Conservation (phyloP, 495 filamentous ascomycete species). For the Polyplosphaeria fusca region DNA sequence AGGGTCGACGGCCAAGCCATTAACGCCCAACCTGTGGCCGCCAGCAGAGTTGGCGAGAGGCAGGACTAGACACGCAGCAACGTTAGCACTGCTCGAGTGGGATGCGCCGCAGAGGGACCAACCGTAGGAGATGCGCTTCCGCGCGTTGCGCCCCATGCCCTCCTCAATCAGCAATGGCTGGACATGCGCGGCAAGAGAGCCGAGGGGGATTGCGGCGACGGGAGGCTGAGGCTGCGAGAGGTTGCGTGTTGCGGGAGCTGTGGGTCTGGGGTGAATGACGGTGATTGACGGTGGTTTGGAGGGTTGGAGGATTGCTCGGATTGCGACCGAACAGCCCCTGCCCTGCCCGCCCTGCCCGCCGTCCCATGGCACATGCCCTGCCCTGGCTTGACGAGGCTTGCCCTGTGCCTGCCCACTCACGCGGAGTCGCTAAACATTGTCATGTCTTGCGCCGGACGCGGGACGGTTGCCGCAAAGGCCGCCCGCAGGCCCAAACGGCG, state of each 20-base stretch:
- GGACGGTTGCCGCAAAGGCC: not conserved
- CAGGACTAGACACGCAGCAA: conserved; percentile 60
- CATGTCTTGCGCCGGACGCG: not conserved
- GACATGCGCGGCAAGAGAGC: conserved; percentile 22
- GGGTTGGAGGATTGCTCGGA: not conserved
- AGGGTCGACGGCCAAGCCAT: conserved; percentile 83
- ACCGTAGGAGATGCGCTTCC: conserved; percentile 42
- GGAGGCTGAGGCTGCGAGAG: not conserved
- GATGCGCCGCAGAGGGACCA: conserved; percentile 4
- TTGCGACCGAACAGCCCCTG: not conserved
- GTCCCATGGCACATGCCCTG: not conserved
- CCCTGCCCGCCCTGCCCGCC: not conserved
- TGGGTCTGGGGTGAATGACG: not conserved
- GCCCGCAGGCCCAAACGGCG: not conserved
- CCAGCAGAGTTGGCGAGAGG: conserved; percentile 87
- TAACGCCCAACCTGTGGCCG: conserved; percentile 90
- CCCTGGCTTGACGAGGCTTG: not conserved
- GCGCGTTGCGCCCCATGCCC: conserved; percentile 39
- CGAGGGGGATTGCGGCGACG: not conserved
- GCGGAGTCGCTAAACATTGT: conserved; percentile 8
- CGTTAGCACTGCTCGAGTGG: not conserved
- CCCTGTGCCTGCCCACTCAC: not conserved
- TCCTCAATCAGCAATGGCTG: conserved; percentile 13
- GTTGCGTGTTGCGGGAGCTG: not conserved
- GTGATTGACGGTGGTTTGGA: too few species aligned